Base-by-base conservation (phyloP, 73 alveolate genomes). In the Stentor coeruleus region DNA sequence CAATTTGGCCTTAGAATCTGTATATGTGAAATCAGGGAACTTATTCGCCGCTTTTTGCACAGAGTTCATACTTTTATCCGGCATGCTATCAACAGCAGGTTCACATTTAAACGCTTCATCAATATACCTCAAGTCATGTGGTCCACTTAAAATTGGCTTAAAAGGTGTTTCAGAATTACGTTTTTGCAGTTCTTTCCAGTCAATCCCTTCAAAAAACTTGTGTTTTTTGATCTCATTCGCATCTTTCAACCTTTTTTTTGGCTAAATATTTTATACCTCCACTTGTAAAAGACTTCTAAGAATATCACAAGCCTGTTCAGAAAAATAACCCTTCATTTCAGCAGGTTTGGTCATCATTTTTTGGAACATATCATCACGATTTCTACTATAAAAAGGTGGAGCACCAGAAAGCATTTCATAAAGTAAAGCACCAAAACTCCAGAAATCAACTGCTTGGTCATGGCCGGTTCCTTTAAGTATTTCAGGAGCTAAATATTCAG, bases 401-500 rank as follows among this genome's bases (percentile, higher is more conserved):
- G 88, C 86, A 2, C 98, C 98, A 58, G 87, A 91, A 88, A 93
- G 87, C 98, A 93, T 93, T 91, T 93, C 98, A 82, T 93, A 87
- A 39, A 90, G 81, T 38, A 89, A 76, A 3, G 81, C 81, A 3
- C 95, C 95, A 35, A 89, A 58, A 57, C 91, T 82, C 93, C 95
- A 89, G 88, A 89, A 87, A 87, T 89, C 95, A 3, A 90, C 90
- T 26, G 95, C 85, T 38, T 81, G 59, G 3, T 75, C 86, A 81
- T 81, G 85, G 0, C 85, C 87, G 38, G 31, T 37, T 55, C 85
- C 85, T 74, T 38, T 0, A 0, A 81, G 80, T 15, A 89, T 87
- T 79, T 92, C 97, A 14, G 97, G 97, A 4, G 97, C 91, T 0
- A 96, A 96, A 74, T 91, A 93, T 77, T 93, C 98, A 26, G 98